Evolutionary conservation across 2,329 filamentous ascomycete species (phyloP).

Genomic region (Ascomycota sp.): DNA sequence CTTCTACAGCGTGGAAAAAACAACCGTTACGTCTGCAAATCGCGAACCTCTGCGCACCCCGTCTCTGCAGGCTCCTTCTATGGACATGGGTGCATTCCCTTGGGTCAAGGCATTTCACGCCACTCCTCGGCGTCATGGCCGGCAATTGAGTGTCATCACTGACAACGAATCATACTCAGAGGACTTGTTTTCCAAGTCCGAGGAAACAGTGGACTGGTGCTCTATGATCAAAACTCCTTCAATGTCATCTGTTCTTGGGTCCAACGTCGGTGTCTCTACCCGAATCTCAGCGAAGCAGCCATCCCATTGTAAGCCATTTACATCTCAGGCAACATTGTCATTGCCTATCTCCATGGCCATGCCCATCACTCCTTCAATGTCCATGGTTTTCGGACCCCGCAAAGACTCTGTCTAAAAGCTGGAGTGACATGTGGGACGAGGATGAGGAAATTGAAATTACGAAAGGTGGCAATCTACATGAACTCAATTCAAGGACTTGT

Average conservation of each 20-base stretch:
- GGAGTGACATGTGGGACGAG: conserved; percentile 96
- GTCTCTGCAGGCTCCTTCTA: conserved; percentile 71
- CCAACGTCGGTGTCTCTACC: conserved; percentile 62
- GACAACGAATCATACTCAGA: conserved; percentile 64
- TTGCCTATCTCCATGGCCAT: conserved; percentile 65
- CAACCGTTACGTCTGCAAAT: conserved; percentile 65
- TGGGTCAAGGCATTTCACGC: conserved; percentile 84
- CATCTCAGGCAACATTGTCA: conserved; percentile 43
- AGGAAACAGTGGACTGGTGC: conserved; percentile 56
- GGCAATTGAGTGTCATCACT: conserved; percentile 73
- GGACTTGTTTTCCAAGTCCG: conserved; percentile 67
- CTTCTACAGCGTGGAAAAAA: conserved; percentile 69
- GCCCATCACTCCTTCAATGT: conserved; percentile 50
- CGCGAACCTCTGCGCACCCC: conserved; percentile 90
- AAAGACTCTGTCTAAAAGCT: conserved; percentile 83
- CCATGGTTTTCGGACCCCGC: conserved; percentile 60
- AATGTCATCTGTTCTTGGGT: conserved; percentile 67
- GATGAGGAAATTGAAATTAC: conserved; percentile 60
- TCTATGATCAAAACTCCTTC: conserved; percentile 60
- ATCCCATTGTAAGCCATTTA: conserved; percentile 18
- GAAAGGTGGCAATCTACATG: conserved; percentile 33
- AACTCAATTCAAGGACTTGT: conserved; percentile 57
- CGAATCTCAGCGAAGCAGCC: conserved; percentile 44
- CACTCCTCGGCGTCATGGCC: conserved; percentile 44
- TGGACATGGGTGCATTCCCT: conserved; percentile 71